Base-by-base conservation (phyloP, 495 filamentous ascomycete genomes). In the Penicillium crystallinum region DNA sequence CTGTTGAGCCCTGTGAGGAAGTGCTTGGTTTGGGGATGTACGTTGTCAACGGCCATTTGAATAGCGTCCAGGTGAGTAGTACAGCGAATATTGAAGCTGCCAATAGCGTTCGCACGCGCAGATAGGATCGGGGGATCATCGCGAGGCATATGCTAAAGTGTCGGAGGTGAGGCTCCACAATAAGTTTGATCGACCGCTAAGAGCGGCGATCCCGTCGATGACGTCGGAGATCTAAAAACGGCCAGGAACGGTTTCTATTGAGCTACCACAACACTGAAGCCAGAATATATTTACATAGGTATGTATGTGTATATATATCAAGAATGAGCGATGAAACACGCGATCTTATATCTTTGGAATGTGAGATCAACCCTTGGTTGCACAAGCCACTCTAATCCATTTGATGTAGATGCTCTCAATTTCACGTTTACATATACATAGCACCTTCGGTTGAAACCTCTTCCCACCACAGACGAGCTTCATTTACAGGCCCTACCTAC, bases 51-150 rank as follows among this genome's bases (percentile, higher is more conserved):
- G 21, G 35, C 57, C 55, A 62, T 40, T 38, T 39, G 7, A 41
- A 54, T 31, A 53, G 23, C 6, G 58, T 48, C 55, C 60, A 69
- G 35, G 56, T 53, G 11, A 62, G 30, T 18, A 66, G 49, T n/a
- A 59, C 39, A 15, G 52, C 35, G 37, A 70, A 47, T 10, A 52
- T 22, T 6, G 64, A 42, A 5, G 65, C 58, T 14, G 52, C 43
- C 12, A 61, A n/a, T 17, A 68, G 46, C 18, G 45, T 52, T 46
- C 60, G 57, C 6, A 30, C 46, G 12, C 61, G 61, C 18, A 63
- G 17, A 10, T 21, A 30, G 2, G n/a, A 51, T 36, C 53, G 57
- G 11, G 47, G 51, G 17, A 57, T 41, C 48, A 22, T 22, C 34
- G 23, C 17, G 39, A 42, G 14, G 19, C 19, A 6, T 12, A 23